Conservation (phyloP, 2,329 filamentous ascomycete genomes). For the Fusarium gaditjirri region DNA sequence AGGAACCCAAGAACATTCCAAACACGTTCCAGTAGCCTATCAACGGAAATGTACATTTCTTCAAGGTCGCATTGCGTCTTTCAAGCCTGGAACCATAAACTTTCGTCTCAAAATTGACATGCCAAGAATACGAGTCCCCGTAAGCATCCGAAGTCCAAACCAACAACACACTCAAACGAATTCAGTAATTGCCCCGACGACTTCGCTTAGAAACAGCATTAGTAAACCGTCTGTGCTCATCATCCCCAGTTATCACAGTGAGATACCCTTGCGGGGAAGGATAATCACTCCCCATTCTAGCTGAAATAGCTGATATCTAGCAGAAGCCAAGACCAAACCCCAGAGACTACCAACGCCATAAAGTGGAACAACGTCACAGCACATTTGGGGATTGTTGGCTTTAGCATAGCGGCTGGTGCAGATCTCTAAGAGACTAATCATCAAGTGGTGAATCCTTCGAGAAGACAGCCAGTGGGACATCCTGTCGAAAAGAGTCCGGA, state of each 20-base stretch:
- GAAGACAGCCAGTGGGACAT: neutral
- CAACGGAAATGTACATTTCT: neutral
- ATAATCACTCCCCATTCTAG: neutral
- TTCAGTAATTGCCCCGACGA: neutral
- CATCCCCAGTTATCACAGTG: conserved; percentile 13
- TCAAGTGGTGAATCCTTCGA: conserved; percentile 10
- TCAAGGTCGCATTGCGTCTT: neutral
- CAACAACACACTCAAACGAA: neutral
- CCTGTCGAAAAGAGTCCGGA: neutral
- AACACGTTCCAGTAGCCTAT: neutral
- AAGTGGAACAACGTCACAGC: conserved; percentile 21
- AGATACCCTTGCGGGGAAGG: neutral
- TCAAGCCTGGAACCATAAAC: neutral
- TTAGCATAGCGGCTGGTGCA: neutral
- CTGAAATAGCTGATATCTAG: conserved; percentile 8
- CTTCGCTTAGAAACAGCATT: neutral
- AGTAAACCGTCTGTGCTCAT: neutral
- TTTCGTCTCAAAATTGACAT: neutral
- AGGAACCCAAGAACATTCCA: neutral
- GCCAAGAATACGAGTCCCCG: conserved; percentile 10
- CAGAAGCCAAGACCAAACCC: neutral
- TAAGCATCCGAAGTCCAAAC: neutral
- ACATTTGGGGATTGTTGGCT: conserved; percentile 1
- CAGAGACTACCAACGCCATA: neutral
- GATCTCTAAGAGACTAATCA: conserved; percentile 3